Base-by-base conservation (phyloP, 768 basidiomycete genomes). In the Dentipellis fragilis region DNA sequence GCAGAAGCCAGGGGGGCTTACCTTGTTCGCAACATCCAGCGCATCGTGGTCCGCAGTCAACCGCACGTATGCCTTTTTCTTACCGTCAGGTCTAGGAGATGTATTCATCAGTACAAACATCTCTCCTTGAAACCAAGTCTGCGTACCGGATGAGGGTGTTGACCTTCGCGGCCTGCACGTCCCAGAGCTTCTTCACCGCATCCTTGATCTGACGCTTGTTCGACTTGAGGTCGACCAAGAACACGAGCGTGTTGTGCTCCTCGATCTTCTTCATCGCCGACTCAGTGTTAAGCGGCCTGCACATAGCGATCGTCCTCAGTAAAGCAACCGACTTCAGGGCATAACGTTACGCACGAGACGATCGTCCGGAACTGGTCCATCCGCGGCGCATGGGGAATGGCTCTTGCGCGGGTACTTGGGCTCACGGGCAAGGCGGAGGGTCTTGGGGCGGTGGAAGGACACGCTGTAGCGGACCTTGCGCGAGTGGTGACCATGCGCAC, bases 161-260 rank as follows among this genome's bases (percentile, higher is more conserved):
- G 69, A 98, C 80, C 76, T 95, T 96, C 45, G 87, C 86, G 10
- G 93, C 89, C 73, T 94, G 84, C 53, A 98, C 94, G 67, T 96
- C 94, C 73, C 97, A 98, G 65, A 99, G 73, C 83, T 96, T 96
- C 84, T 97, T 97, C 65, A 99, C 93, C 1, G 96, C 96, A 65
- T 97, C 92, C 83, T 93, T 95, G 78, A 98, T 98, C 74, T 99
- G 93, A 49, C 93, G 84, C 83, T 99, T 99, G 84, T 96, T 99
- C 63, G 92, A 77, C 70, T 83, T 85, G 72, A 97, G 67, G 72
- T 97, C 94, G 53, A 96, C 93, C 58, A 98, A 86, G 79, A 98
- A 99, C 58, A 99, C 96, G 57, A 98, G 83, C 35, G 96, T 99
- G 75, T 99, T 98, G 80, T 97, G 86, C 73, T 97, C 95, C 80